phyloP scores from a whole-genome alignment of 129 eudicot genomes.

The Artemisia annua region DNA sequence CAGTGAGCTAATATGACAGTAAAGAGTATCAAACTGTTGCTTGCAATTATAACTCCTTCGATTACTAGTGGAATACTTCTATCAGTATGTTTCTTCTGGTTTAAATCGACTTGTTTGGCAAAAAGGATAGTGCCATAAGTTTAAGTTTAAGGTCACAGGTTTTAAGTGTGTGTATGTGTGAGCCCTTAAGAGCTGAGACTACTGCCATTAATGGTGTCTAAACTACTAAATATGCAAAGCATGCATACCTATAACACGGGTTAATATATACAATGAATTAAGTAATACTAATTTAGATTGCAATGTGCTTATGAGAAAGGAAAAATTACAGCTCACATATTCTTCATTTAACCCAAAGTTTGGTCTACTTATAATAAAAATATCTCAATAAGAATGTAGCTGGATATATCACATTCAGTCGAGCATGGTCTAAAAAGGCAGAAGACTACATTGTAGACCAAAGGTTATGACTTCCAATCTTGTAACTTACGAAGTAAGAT shows the following conservation, averaged over 20 bases:
- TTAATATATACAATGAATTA: neutral
- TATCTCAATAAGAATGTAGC: neutral
- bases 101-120: slow-evolving; percentile 2
- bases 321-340: slow-evolving; percentile 14
- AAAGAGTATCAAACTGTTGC: neutral
- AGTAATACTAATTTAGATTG: neutral
- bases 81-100: slow-evolving; percentile 4
- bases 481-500: neutral
- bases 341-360: neutral
- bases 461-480: slow-evolving; percentile 7
- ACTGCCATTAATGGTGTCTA: neutral
- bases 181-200: neutral
- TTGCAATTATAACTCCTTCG: neutral
- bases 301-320: slow-evolving; percentile 8
- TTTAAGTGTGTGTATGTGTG: neutral
- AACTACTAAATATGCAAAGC: neutral
- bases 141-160: neutral
- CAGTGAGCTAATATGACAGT: neutral
- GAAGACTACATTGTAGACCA: slow-evolving; percentile 6
- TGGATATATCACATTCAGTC: slow-evolving; percentile 10
- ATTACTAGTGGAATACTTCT: neutral
- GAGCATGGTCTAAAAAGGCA: slow-evolving; percentile 1
- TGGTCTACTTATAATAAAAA: slow-evolving; percentile 4
- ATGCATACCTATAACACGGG: neutral
- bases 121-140: neutral